Conservation (phyloP, 1,139 yeast genomes). For the Arxiozyma bovina region DNA sequence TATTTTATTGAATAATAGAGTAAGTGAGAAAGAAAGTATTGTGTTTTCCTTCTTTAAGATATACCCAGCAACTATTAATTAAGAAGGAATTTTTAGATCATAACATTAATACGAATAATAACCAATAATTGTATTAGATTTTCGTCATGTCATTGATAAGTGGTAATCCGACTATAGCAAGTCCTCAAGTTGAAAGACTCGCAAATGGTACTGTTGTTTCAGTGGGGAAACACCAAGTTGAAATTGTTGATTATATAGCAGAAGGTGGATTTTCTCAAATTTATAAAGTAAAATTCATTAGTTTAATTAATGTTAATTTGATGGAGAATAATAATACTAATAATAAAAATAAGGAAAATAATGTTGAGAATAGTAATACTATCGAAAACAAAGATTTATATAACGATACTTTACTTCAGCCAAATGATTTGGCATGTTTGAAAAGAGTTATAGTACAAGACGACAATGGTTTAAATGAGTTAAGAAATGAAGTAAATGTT, state of each 20-base stretch:
- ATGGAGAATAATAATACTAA: background rate
- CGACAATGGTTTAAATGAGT: constrained; percentile 55
- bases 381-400: constrained; percentile 2
- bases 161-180: constrained; percentile 2
- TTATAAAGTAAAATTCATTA: constrained; percentile 43
- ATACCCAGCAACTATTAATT: no score
- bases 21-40: no score
- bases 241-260: constrained; percentile 52
- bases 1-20: no score
- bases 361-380: background rate
- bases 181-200: background rate
- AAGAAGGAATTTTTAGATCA: background rate
- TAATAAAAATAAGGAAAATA: constrained; percentile 8
- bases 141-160: background rate
- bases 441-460: constrained; percentile 70
- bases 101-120: no score
- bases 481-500: constrained; percentile 74
- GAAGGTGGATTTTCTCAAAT: constrained; percentile 77
- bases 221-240: constrained; percentile 56
- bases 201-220: constrained; percentile 48
- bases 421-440: constrained; percentile 50
- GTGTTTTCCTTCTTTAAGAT: background rate
- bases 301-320: constrained; percentile 20
- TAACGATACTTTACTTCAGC: constrained; percentile 10
- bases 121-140: background rate